Evolutionary conservation across 176 grass and related monocot species (phyloP).

Genomic region (Puya raimondii): DNA sequence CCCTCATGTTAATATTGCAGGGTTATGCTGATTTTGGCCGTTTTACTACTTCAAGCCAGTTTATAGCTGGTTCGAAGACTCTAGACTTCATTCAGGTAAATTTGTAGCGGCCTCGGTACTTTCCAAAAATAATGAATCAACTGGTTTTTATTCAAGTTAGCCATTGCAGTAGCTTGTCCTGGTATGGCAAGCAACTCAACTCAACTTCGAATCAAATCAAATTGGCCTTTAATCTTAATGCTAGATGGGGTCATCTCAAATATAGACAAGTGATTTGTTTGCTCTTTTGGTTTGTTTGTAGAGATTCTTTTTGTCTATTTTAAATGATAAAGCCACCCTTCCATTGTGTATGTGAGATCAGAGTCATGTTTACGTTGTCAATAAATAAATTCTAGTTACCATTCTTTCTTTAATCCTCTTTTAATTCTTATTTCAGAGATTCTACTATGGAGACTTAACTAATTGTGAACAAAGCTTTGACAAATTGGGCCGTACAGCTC

Average conservation of each 20-base stretch:
- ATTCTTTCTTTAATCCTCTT: constrained; percentile 12
- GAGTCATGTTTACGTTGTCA: background rate
- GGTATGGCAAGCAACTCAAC: too few species aligned
- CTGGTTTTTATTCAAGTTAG: background rate
- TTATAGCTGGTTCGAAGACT: constrained; percentile 45
- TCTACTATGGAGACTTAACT: constrained; percentile 66
- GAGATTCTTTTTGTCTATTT: too few species aligned
- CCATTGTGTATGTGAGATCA: background rate
- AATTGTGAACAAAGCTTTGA: constrained; percentile 68
- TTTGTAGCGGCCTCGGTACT: background rate
- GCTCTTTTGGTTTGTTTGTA: too few species aligned
- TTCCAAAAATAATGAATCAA: background rate
- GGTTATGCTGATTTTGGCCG: constrained; percentile 82
- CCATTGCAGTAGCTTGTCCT: background rate
- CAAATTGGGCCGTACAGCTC: constrained; percentile 77
- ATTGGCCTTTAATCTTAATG: too few species aligned
- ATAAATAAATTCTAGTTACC: background rate
- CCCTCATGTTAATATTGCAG: constrained; percentile 23
- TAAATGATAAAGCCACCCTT: too few species aligned
- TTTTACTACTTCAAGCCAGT: constrained; percentile 46
- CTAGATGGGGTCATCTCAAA: too few species aligned
- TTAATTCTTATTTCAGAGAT: constrained; percentile 37
- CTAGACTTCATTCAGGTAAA: constrained; percentile 82
- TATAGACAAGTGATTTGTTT: too few species aligned
- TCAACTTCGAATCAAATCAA: too few species aligned